phyloP scores from a whole-genome alignment of 176 grass and related monocot genomes.

The Oryza brachyantha region DNA sequence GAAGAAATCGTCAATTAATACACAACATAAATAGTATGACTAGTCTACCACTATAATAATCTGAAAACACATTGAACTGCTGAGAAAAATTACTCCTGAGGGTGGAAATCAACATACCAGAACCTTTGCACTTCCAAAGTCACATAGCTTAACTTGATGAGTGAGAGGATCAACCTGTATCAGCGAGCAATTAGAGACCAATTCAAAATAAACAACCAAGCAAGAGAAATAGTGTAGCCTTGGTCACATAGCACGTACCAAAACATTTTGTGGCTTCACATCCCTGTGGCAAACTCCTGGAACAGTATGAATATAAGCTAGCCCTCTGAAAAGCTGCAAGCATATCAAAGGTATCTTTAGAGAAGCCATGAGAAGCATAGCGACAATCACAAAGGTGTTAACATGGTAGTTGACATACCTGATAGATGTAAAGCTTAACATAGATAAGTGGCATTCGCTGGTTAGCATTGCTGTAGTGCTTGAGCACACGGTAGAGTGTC shows the following conservation, averaged over 20 bases:
- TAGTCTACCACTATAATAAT: conserved; percentile 10
- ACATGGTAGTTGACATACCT: conserved; percentile 44
- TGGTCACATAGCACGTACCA: conserved; percentile 55
- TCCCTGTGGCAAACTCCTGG: conserved; percentile 96
- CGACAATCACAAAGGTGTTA: neutral
- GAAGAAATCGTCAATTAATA: too few relatives aligned
- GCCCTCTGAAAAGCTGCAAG: conserved; percentile 91
- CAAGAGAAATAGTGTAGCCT: neutral
- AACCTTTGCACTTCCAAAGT: conserved; percentile 99
- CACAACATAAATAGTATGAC: neutral
- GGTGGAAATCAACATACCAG: conserved; percentile 58
- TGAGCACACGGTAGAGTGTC: conserved; percentile 84
- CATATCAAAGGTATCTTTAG: neutral
- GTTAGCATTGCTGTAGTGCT: conserved; percentile 96
- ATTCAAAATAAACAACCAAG: conserved; percentile 30
- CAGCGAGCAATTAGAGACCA: conserved; percentile 19
- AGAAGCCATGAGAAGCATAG: neutral
- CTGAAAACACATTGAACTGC: neutral
- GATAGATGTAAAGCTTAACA: conserved; percentile 97
- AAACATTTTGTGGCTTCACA: conserved; percentile 96
- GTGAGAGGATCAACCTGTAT: conserved; percentile 92
- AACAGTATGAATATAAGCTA: conserved; percentile 96
- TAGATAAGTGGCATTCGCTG: conserved; percentile 96
- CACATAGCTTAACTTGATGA: conserved; percentile 99
- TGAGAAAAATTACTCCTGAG: neutral